A percentile compares a stretch with the other conserved stretches of the same genome.
These are phyloP conservation scores for Suillus bovinus DNA, from an alignment of 768 basidiomycete genomes.

Conservation along the genomic window DNA sequence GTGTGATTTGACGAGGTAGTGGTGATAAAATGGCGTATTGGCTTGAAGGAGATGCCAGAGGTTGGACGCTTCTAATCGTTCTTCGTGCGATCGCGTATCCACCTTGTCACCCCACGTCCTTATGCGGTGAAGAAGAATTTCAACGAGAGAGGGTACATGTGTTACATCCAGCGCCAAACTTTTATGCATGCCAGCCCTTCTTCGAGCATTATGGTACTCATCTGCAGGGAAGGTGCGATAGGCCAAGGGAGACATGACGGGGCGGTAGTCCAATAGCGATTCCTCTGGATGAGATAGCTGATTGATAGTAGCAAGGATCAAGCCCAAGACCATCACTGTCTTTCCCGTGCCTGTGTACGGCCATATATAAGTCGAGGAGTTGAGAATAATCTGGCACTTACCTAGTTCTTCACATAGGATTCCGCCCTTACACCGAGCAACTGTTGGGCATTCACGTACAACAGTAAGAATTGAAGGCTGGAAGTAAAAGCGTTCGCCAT, in stretches of 20 bases:
- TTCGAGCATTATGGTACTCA: conserved; percentile 47
- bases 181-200: conserved; percentile 29
- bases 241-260: conserved; percentile 65
- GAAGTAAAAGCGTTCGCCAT: conserved; percentile 51
- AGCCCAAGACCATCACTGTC: conserved; percentile 73
- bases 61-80: conserved; percentile 32
- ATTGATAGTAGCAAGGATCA: conserved; percentile 64
- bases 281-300: conserved; percentile 66
- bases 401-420: conserved; percentile 86
- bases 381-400: conserved; percentile 25
- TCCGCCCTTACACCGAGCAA: conserved; percentile 57
- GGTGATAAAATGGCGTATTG: conserved; percentile 70
- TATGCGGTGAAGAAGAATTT: conserved; percentile 57
- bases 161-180: conserved; percentile 14
- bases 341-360: conserved; percentile 70
- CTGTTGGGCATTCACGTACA: conserved; percentile 52
- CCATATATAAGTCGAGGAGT: conserved; percentile 2
- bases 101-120: conserved; percentile 19
- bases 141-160: conserved; percentile 62
- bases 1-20: conserved; percentile 42
- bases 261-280: conserved; percentile 49
- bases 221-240: conserved; percentile 59
- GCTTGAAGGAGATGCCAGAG: conserved; percentile 38
- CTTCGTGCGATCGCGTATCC: conserved; percentile 28
- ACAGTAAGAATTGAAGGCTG: conserved; percentile 72